Conservation (phyloP, 352 stramenopile genomes). For the Phytophthora capsici region DNA sequence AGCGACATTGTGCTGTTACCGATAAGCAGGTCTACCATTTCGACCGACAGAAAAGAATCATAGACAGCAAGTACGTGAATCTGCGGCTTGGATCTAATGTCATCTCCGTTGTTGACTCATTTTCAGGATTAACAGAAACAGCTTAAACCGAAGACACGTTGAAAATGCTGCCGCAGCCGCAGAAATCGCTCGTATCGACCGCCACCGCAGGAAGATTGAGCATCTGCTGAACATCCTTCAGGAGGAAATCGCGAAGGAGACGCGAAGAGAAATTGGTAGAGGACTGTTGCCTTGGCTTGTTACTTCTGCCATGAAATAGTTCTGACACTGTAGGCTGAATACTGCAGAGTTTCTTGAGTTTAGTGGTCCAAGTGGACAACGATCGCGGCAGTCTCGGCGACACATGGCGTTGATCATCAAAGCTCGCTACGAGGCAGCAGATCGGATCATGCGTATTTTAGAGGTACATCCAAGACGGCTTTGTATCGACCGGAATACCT, state of each 20-base stretch:
- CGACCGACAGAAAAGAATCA: slow-evolving; percentile 37
- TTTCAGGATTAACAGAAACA: not conserved
- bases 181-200: slow-evolving; percentile 47
- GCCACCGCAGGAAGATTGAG: slow-evolving; percentile 60
- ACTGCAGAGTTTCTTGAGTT: slow-evolving; percentile 34
- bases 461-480: slow-evolving; percentile 41
- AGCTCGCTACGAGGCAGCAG: slow-evolving; percentile 67
- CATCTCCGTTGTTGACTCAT: not conserved
- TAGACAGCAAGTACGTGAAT: slow-evolving; percentile 7
- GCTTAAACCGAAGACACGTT: not conserved
- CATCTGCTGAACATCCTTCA: slow-evolving; percentile 67
- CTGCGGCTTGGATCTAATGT: not conserved
- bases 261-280: slow-evolving; percentile 64
- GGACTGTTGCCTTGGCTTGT: not conserved
- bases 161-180: slow-evolving; percentile 8
- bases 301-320: not conserved
- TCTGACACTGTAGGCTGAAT: slow-evolving; percentile 1
- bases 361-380: slow-evolving; percentile 23
- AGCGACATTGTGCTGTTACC: slow-evolving; percentile 56
- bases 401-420: slow-evolving; percentile 51
- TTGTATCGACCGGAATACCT: not conserved
- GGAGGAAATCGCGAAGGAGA: slow-evolving; percentile 64
- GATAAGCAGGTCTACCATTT: slow-evolving; percentile 56
- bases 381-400: slow-evolving; percentile 45
- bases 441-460: slow-evolving; percentile 82